Conservation (phyloP, 83 land plant genomes). For the Thuja plicata region DNA sequence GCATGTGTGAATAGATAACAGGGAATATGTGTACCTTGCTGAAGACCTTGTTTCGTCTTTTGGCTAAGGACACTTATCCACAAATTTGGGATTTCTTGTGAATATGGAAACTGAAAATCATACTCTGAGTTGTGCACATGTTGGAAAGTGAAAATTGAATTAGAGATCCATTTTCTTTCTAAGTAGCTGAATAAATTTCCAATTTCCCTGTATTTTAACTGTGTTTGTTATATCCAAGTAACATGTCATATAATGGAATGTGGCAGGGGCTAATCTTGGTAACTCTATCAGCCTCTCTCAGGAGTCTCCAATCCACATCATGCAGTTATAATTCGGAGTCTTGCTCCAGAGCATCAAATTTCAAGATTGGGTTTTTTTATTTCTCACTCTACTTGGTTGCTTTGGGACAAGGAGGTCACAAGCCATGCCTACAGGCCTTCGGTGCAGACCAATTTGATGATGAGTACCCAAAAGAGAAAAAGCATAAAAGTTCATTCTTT, state of each 20-base stretch:
- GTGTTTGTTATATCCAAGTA: background rate
- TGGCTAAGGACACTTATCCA: background rate
- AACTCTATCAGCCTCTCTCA: slow-evolving; percentile 5
- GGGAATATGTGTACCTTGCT: background rate
- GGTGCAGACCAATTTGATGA: slow-evolving; percentile 80
- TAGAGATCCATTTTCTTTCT: background rate
- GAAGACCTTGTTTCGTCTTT: background rate
- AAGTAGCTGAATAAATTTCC: background rate
- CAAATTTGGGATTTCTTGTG: background rate
- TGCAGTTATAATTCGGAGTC: background rate
- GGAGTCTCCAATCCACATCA: background rate
- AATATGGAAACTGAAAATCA: background rate
- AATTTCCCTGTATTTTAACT: background rate
- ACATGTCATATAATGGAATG: background rate
- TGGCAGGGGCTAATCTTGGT: slow-evolving; percentile 2
- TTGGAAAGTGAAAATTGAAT: background rate
- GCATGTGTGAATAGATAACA: background rate
- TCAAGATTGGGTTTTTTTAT: slow-evolving; percentile 29
- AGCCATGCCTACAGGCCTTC: slow-evolving; percentile 64
- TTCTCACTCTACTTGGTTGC: slow-evolving; percentile 32
- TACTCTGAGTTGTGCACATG: background rate
- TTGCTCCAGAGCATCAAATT: slow-evolving; percentile 10
- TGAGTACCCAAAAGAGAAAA: slow-evolving; percentile 37
- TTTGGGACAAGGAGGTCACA: slow-evolving; percentile 47
- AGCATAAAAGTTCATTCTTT: slow-evolving; percentile 52